Evolutionary conservation across 805 yeast genomes (phyloP).

Genomic region (Allodekkera sacchari): DNA sequence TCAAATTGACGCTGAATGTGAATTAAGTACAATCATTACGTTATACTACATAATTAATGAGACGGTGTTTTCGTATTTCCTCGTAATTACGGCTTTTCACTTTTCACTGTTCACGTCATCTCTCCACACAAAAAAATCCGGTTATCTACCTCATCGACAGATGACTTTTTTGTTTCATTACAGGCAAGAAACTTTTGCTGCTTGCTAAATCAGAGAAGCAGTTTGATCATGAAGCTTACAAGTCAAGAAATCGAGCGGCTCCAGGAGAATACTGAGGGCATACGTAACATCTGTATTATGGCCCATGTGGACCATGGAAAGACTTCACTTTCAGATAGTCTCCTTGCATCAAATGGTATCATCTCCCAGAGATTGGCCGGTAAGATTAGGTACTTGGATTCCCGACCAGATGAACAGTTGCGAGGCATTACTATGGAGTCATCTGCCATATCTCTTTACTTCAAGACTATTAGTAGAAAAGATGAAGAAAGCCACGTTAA

Average conservation of each 20-base stretch:
- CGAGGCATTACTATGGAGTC: conserved; percentile 98
- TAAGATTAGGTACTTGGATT: conserved; percentile 83
- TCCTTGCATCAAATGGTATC: conserved; percentile 92
- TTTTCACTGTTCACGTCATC: too few relatives aligned
- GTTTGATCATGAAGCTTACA: conserved; percentile 4
- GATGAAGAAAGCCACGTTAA: conserved; percentile 31
- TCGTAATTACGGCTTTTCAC: too few relatives aligned
- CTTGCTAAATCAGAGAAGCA: too few relatives aligned
- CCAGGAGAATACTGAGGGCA: conserved; percentile 60
- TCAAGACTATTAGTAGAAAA: conserved; percentile 45
- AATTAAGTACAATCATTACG: too few relatives aligned
- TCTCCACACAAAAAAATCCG: too few relatives aligned
- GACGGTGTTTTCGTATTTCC: too few relatives aligned
- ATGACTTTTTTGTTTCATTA: too few relatives aligned
- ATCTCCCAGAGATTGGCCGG: conserved; percentile 95
- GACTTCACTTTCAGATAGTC: conserved; percentile 86
- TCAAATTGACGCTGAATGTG: too few relatives aligned
- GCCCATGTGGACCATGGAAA: conserved; percentile 99
- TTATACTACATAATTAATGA: too few relatives aligned
- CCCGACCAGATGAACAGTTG: conserved; percentile 90
- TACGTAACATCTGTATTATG: conserved; percentile 86
- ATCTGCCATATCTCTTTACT: conserved; percentile 89
- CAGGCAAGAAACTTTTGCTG: too few relatives aligned
- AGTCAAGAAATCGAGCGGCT: conserved; percentile 40
- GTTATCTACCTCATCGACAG: too few relatives aligned